Conservation (phyloP, 1,139 yeast genomes). For the Candida sp. region DNA sequence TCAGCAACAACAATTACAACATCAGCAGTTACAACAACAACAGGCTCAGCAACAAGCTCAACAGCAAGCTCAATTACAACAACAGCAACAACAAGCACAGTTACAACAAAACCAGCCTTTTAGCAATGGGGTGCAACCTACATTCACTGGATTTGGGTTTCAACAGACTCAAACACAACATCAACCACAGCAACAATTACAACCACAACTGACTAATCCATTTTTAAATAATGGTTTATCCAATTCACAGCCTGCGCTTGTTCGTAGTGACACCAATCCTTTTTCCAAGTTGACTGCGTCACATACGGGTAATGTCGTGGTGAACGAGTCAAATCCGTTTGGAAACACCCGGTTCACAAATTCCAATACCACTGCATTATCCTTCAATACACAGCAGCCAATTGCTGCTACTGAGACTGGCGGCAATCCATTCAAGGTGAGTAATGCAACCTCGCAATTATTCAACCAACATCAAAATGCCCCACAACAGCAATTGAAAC, state of each 20-base stretch:
- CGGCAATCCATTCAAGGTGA: slow-evolving; percentile 44
- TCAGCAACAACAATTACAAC: too few relatives aligned
- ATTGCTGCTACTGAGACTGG: slow-evolving; percentile 34
- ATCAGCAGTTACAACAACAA: slow-evolving; percentile 7
- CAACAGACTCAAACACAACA: slow-evolving; percentile 46
- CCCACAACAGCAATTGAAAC: slow-evolving; percentile 26
- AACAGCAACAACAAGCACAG: slow-evolving; percentile 8
- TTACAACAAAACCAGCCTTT: slow-evolving; percentile 7
- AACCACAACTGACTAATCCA: slow-evolving; percentile 24
- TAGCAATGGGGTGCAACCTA: slow-evolving; percentile 13
- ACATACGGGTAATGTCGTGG: slow-evolving; percentile 3
- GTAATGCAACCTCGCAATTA: slow-evolving; percentile 32
- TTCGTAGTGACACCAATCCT: slow-evolving; percentile 12
- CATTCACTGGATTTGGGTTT: slow-evolving; percentile 56
- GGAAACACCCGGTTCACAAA: slow-evolving; percentile 33
- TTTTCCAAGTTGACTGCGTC: slow-evolving; percentile 13
- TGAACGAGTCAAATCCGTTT: slow-evolving; percentile 46
- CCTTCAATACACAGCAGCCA: slow-evolving; percentile 19
- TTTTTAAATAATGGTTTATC: slow-evolving; percentile 15
- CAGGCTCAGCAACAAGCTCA: slow-evolving; percentile 6
- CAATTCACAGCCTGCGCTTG: slow-evolving; percentile 5
- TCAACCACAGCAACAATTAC: slow-evolving; percentile 16
- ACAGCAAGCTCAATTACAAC: slow-evolving; percentile 8
- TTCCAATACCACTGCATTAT: slow-evolving; percentile 35
- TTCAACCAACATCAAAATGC: slow-evolving; percentile 20